phyloP scores from a whole-genome alignment of 2,329 filamentous ascomycete genomes.

The Colletotrichum gloeosporioides region DNA sequence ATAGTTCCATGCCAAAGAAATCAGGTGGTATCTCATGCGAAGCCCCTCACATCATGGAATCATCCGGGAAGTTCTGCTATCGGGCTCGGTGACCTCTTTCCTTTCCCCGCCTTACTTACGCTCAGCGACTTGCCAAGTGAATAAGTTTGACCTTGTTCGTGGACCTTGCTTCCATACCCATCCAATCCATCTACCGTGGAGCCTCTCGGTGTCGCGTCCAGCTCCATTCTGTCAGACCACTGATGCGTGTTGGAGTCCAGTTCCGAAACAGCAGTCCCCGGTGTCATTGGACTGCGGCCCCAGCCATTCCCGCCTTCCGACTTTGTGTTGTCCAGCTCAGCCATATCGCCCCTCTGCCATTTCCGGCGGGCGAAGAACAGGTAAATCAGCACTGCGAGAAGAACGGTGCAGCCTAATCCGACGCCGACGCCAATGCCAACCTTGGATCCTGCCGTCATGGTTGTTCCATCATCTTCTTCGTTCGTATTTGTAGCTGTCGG shows the following conservation, averaged over 20 bases:
- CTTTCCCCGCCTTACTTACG: neutral
- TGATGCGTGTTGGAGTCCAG: conserved; percentile 24
- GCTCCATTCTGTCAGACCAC: conserved; percentile 26
- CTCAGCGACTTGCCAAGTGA: neutral
- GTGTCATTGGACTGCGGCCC: neutral
- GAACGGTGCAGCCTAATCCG: conserved; percentile 22
- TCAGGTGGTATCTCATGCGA: neutral
- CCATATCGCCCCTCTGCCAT: neutral
- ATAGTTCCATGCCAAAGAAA: neutral
- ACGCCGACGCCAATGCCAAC: conserved; percentile 27
- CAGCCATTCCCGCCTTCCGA: neutral
- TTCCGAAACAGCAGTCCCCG: conserved; percentile 16
- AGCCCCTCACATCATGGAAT: neutral
- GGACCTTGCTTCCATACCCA: neutral
- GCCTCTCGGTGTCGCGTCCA: conserved; percentile 3
- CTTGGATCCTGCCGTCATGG: conserved; percentile 29
- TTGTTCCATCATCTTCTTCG: neutral
- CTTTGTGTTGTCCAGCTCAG: neutral
- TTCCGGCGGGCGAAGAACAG: conserved; percentile 25
- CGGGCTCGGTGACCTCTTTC: neutral
- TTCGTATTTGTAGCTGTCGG: neutral
- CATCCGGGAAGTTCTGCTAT: conserved; percentile 25
- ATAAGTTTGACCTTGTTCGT: neutral
- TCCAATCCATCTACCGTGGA: neutral
- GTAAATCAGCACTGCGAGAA: conserved; percentile 24